Conservation (phyloP, 306 rosid species). For the Citrullus amarus region DNA sequence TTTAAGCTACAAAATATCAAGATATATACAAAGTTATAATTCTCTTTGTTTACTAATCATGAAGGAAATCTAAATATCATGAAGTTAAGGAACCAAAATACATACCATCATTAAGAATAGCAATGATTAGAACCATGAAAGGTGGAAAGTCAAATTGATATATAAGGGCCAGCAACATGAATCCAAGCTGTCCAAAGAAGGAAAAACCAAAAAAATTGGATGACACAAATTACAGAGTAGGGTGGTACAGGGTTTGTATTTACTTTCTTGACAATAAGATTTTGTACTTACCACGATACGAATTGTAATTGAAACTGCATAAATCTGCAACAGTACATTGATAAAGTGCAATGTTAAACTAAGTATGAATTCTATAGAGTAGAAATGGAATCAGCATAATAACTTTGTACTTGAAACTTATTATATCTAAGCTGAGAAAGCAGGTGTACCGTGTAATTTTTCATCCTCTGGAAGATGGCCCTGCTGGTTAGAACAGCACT, state of each 20-base stretch:
- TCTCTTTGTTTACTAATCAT: not conserved
- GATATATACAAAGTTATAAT: not conserved
- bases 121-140: slow-evolving; percentile 83
- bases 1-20: not conserved
- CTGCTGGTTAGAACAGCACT: slow-evolving; percentile 87
- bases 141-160: slow-evolving; percentile 92
- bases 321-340: slow-evolving; percentile 43
- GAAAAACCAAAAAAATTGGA: not conserved
- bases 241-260: not conserved
- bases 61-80: not conserved
- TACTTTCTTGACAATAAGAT: not conserved
- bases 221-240: not conserved
- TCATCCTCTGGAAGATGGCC: slow-evolving; percentile 89
- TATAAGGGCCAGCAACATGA: slow-evolving; percentile 81
- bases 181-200: slow-evolving; percentile 53
- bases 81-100: not conserved
- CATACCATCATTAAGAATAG: slow-evolving; percentile 77
- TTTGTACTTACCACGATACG: slow-evolving; percentile 65
- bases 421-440: not conserved
- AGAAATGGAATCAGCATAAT: not conserved
- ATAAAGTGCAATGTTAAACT: not conserved
- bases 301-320: slow-evolving; percentile 82
- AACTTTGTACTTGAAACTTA: not conserved
- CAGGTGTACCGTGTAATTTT: slow-evolving; percentile 64
- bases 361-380: not conserved